These are phyloP conservation scores for Phialocephala sp. DNA, from an alignment of 2,329 filamentous ascomycete species.

Conservation along the genomic window DNA sequence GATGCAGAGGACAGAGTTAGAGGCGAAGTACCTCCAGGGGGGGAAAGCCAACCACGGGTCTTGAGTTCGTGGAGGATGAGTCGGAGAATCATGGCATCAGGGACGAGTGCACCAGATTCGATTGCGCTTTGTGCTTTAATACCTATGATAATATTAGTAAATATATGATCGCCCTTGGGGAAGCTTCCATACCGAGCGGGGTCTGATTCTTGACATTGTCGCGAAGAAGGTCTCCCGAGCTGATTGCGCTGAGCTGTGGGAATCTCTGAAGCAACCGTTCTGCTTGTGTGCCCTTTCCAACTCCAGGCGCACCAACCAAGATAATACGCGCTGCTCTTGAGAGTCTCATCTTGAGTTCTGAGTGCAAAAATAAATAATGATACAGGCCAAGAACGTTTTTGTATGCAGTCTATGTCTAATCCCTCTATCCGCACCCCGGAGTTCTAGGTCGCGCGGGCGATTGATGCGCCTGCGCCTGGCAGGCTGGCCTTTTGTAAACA, in stretches of 20 bases:
- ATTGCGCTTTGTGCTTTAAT: constrained; percentile 91
- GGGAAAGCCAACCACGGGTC: constrained; percentile 80
- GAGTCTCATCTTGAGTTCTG: constrained; percentile 61
- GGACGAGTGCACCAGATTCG: constrained; percentile 86
- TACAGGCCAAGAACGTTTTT: constrained; percentile 3
- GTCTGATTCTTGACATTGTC: constrained; percentile 91
- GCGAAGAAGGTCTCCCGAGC: constrained; percentile 89
- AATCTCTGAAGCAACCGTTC: constrained; percentile 86
- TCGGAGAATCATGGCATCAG: constrained; percentile 88
- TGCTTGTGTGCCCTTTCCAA: constrained; percentile 96
- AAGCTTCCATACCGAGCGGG: constrained; percentile 69
- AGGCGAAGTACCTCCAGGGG: constrained; percentile 48
- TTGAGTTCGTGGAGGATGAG: constrained; percentile 90
- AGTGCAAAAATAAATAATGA: constrained; percentile 8
- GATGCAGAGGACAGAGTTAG: constrained; percentile 38
- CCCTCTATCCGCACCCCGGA: constrained; percentile 28
- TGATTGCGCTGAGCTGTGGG: constrained; percentile 87
- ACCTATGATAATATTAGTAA: constrained; percentile 56
- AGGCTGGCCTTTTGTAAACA: constrained; percentile 23
- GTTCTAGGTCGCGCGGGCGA: constrained; percentile 15
- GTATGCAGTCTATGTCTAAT: constrained; percentile 19
- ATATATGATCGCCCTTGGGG: background rate
- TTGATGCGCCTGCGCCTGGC: constrained; percentile 33
- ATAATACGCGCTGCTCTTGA: constrained; percentile 88
- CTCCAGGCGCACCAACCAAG: constrained; percentile 86